Base-by-base conservation (phyloP, 768 basidiomycete species). In the Kwoniella europaea region DNA sequence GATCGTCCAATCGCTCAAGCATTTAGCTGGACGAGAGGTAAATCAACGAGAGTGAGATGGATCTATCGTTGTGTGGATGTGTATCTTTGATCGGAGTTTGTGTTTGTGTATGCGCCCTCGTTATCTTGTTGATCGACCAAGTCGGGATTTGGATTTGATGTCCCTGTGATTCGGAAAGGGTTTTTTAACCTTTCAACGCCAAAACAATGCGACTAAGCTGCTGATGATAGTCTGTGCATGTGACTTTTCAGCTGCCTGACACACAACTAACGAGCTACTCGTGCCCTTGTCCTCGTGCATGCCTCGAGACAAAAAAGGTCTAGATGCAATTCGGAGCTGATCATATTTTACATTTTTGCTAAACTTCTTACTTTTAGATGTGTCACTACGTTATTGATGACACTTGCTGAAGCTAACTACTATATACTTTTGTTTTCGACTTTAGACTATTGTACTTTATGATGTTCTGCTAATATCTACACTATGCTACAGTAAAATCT, bases 91-190 rank as follows among this genome's bases (percentile, higher is more conserved):
- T 44, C 41, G 35, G 42, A 61, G 18, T 42, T 20, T 61, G 59
- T 61, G 59, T 0, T 43, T 61, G 59, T 61, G 59, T 61, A 3
- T 24, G n/a, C 42, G 59, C 42, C 42, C 42, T 43, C 22, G 18
- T 42, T 27, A 59, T n/a, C 22, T 15, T 3, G 22, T 61, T 61
- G 35, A 44, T 43, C 42, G 35, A 61, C 27, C 10, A 18, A 15
- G 43, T 60, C 59, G 42, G 59, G 18, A 42, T 20, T 43, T 42
- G 27, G 27, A 27, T 27, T 12, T 61, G 13, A 50, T 50, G 41
- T 61, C 59, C 59, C 43, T 44, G 59, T 27, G 29, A 27, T 20
- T 43, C 43, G 42, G 59, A 61, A 61, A 43, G 59, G 59, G 10
- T 3, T 20, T n/a, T n/a, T 60, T 6, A 2, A 10, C 29, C 13